Evolutionary conservation across 495 filamentous ascomycete genomes (phyloP).

Genomic region (Penicillium goetzii): DNA sequence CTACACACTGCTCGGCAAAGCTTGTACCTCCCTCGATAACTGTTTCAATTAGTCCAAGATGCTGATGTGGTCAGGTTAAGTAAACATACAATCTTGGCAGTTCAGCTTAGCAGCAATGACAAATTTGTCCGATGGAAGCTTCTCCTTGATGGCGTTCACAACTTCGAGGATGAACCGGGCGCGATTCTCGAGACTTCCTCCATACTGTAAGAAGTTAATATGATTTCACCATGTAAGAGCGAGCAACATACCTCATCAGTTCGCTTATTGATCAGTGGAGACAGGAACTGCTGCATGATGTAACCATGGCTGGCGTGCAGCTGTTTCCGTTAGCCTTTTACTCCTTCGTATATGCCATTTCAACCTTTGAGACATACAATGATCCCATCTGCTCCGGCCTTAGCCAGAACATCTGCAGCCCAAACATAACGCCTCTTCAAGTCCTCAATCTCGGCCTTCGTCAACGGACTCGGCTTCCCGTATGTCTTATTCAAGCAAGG

Average conservation of each 20-base stretch:
- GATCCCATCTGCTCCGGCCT: conserved; percentile 25
- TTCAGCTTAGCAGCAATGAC: conserved; percentile 25
- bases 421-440: conserved; percentile 21
- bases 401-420: conserved; percentile 21
- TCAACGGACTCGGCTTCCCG: conserved; percentile 22
- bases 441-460: conserved; percentile 19
- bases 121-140: conserved; percentile 20
- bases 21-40: conserved; percentile 23
- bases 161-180: conserved; percentile 41
- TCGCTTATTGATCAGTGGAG: conserved; percentile 42
- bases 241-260: conserved; percentile 34
- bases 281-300: conserved; percentile 40
- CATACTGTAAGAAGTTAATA: conserved; percentile 27
- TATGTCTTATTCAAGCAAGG: conserved; percentile 25
- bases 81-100: conserved; percentile 23
- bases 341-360: not conserved
- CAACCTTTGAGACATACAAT: conserved; percentile 8
- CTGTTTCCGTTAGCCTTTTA: conserved; percentile 3
- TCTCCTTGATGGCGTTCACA: conserved; percentile 24
- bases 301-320: conserved; percentile 36
- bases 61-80: not conserved
- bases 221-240: not conserved
- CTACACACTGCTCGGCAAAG: conserved; percentile 26
- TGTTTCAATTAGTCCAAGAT: not conserved
- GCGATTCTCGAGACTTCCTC: conserved; percentile 47